A percentile compares a stretch with the other conserved stretches of the same genome.
Conservation (phyloP, 306 rosid species). For the Hylodesmum podocarpum region DNA sequence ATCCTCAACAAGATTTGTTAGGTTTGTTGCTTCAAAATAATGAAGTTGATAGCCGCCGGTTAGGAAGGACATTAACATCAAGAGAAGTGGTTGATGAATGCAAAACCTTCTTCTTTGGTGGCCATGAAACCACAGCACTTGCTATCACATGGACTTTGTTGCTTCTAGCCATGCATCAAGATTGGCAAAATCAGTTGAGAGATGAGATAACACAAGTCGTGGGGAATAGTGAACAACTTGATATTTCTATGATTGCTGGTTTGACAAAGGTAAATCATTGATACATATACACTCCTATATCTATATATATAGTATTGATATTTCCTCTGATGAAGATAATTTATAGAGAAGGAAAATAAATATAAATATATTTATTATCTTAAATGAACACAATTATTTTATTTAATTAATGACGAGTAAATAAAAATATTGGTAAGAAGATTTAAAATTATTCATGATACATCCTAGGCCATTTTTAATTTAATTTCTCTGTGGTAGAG, state of each 20-base stretch:
- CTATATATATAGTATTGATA: background rate
- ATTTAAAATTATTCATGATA: too few species aligned
- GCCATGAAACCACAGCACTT: slow-evolving; percentile 92
- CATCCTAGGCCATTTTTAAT: too few species aligned
- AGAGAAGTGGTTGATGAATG: slow-evolving; percentile 80
- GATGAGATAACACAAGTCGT: slow-evolving; percentile 68
- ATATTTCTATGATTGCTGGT: slow-evolving; percentile 50
- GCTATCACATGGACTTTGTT: slow-evolving; percentile 82
- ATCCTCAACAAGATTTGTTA: slow-evolving; percentile 51
- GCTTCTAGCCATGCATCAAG: slow-evolving; percentile 62
- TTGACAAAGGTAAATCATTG: slow-evolving; percentile 59
- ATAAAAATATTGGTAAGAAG: background rate
- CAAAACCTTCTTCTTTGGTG: slow-evolving; percentile 89
- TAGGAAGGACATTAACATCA: slow-evolving; percentile 40
- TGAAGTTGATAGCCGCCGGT: slow-evolving; percentile 18
- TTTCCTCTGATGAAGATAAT: background rate
- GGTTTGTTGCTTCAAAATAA: slow-evolving; percentile 54
- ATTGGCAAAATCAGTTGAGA: slow-evolving; percentile 78
- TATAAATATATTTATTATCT: background rate
- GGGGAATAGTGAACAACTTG: slow-evolving; percentile 44
- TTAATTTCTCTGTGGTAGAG: too few species aligned
- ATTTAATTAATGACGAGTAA: background rate
- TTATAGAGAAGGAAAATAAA: background rate
- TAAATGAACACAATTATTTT: background rate
- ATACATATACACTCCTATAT: background rate